Evolutionary conservation across 1,139 yeast genomes (phyloP).

Genomic region (Kluyveromyces sp.): DNA sequence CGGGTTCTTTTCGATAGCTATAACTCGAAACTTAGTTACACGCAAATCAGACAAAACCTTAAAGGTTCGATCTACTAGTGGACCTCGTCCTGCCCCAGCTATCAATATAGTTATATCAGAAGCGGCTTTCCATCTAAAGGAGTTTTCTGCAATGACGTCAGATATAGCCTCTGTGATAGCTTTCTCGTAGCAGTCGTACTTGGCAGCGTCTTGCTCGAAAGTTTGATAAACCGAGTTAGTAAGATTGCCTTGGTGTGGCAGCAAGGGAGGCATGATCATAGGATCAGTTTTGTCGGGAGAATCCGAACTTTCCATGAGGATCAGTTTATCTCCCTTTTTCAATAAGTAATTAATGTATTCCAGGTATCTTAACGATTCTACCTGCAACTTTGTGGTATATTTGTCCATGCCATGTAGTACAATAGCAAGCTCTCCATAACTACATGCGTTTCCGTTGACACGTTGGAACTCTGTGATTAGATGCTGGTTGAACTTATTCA

Average conservation of each 20-base stretch:
- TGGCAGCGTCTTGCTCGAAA: conserved; percentile 63
- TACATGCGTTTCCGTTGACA: conserved; percentile 27
- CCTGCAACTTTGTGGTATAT: conserved; percentile 31
- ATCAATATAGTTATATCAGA: conserved; percentile 41
- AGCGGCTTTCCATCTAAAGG: conserved; percentile 4
- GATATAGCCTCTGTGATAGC: conserved; percentile 58
- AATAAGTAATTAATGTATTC: conserved; percentile 48
- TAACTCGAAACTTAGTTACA: conserved; percentile 33
- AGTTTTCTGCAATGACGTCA: conserved; percentile 28
- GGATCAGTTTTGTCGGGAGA: conserved; percentile 12
- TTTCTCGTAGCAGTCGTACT: conserved; percentile 58
- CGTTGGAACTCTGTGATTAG: conserved; percentile 29
- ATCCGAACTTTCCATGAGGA: conserved; percentile 3
- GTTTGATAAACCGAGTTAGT: conserved; percentile 53
- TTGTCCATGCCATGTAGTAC: conserved; percentile 43
- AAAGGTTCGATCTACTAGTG: conserved; percentile 51
- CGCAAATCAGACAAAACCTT: conserved; percentile 36
- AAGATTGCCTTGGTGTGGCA: conserved; percentile 57
- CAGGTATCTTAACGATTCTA: conserved; percentile 42
- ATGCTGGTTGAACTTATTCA: conserved; percentile 47
- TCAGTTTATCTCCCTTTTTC: conserved; percentile 32
- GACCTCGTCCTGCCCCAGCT: conserved; percentile 87
- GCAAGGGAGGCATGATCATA: conserved; percentile 48
- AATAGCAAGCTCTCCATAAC: conserved; percentile 24
- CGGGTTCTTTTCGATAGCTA: conserved; percentile 67